Evolutionary conservation across 805 yeast genomes (phyloP), one percentile per base, ranked within the genome.

Genomic region (Tetrapisispora iriomotensis): DNA sequence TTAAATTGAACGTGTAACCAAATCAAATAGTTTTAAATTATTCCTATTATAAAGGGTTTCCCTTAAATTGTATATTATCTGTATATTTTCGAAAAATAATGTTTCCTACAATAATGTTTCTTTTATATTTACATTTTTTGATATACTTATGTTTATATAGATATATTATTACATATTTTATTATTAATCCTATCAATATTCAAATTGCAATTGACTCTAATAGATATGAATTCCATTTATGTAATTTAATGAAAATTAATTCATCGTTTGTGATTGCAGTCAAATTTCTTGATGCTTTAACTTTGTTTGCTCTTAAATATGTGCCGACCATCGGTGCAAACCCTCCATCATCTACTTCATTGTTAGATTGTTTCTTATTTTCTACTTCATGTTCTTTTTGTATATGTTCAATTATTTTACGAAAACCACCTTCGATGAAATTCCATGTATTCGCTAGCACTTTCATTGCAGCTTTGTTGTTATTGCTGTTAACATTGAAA

Each of bases 1-100:
- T 84, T 41, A 76, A 83, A 52, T 74, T 92, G 60, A 77, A 76
- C 51, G 98, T 90, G 54, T 92, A 69, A 25, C 27, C 10, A 10
- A 22, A 31, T n/a, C 18, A 2, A 15, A 23, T 2, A 3, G 6
- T 3, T 6, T 33, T 15, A 22, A 23, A 20, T 13, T 8, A 3
- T 13, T 24, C 7, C 23, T 12, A 8, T 17, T 20, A 17, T 33
- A 23, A 21, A 32, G 22, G 5, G n/a, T 14, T 14, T 6, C 13
- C 17, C 19, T 4, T 19, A 4, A 9, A 18, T 8, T 21, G 8
- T n/a, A 15, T 8, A 31, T 20, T 4, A 31, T n/a, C 8, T 27
- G 17, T 14, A 27, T 27, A n/a, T 3, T 3, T 29, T 8, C 10
- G n/a, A n/a, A n/a, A n/a, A n/a, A n/a, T n/a, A n/a, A n/a, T n/a